These are phyloP conservation scores for Marsdenia floribunda DNA, from an alignment of 257 asterid genomes.

Conservation along the genomic window DNA sequence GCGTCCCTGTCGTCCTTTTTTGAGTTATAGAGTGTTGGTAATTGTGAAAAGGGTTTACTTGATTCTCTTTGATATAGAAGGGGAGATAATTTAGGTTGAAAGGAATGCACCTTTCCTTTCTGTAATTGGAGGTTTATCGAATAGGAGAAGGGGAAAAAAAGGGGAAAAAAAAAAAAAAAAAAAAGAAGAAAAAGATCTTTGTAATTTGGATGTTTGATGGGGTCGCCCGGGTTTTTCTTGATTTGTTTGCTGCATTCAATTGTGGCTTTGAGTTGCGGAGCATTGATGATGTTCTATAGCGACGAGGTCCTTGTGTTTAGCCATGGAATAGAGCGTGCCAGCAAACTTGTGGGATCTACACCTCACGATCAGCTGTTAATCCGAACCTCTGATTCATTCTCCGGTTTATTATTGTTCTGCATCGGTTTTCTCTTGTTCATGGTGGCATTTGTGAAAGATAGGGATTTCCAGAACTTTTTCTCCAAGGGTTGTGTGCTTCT, in stretches of 20 bases:
- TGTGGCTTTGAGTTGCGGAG: slow-evolving; percentile 77
- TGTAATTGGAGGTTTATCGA: not conserved
- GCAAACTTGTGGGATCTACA: slow-evolving; percentile 74
- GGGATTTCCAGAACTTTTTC: slow-evolving; percentile 73
- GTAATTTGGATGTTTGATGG: slow-evolving; percentile 36
- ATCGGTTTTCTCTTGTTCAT: slow-evolving; percentile 79
- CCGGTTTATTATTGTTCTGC: slow-evolving; percentile 73
- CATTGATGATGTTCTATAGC: slow-evolving; percentile 73
- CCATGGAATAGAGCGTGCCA: slow-evolving; percentile 83
- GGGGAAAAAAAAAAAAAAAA: no score
- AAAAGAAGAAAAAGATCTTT: not conserved
- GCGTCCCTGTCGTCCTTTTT: not conserved
- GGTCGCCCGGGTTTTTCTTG: slow-evolving; percentile 60
- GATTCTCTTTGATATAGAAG: not conserved
- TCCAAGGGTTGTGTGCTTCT: slow-evolving; percentile 77
- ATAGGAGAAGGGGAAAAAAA: not conserved
- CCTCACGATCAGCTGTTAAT: slow-evolving; percentile 86
- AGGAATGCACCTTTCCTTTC: not conserved
- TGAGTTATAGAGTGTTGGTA: not conserved
- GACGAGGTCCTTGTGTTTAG: slow-evolving; percentile 63
- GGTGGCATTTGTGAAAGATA: slow-evolving; percentile 91
- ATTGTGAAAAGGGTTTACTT: not conserved
- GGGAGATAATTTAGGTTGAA: not conserved
- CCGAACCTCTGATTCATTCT: slow-evolving; percentile 81
- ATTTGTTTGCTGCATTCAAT: slow-evolving; percentile 69